Percentiles rank a stretch among this genome's conserved stretches.
These are phyloP conservation scores for Symbiodinium natans DNA, from an alignment of 73 alveolate genomes.

Conservation along the genomic window DNA sequence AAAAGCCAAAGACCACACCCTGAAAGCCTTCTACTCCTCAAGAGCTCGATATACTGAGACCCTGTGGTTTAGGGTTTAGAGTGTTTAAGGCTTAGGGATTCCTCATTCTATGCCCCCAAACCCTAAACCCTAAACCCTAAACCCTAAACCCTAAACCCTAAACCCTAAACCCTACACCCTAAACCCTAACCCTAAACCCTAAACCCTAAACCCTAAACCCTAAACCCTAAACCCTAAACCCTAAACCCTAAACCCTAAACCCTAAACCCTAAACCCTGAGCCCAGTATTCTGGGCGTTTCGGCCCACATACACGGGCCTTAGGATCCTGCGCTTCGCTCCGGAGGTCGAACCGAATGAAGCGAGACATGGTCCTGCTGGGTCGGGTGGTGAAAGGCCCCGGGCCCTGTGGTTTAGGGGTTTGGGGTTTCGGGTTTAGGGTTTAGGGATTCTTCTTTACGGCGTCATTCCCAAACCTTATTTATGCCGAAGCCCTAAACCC, in stretches of 20 bases:
- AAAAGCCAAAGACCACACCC: too few species aligned
- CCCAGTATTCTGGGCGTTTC: not conserved
- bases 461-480: too few species aligned
- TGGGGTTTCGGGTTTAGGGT: too few species aligned
- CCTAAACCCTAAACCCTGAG: not conserved
- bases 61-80: too few species aligned
- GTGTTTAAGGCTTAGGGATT: too few species aligned
- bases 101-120: too few species aligned
- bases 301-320: not conserved
- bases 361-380: constrained; percentile 10
- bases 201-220: too few species aligned
- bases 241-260: not conserved
- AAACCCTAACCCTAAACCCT: not conserved
- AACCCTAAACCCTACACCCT: not conserved
- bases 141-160: not conserved
- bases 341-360: not conserved
- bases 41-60: too few species aligned
- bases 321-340: not conserved
- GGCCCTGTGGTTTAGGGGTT: too few species aligned
- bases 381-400: not conserved
- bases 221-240: not conserved
- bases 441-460: too few species aligned
- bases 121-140: not conserved
- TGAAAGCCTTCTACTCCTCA: too few species aligned
- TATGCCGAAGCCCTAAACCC: too few species aligned